These are phyloP conservation scores for Phytopythium oedochilum DNA, from an alignment of 352 stramenopile species.

Conservation along the genomic window DNA sequence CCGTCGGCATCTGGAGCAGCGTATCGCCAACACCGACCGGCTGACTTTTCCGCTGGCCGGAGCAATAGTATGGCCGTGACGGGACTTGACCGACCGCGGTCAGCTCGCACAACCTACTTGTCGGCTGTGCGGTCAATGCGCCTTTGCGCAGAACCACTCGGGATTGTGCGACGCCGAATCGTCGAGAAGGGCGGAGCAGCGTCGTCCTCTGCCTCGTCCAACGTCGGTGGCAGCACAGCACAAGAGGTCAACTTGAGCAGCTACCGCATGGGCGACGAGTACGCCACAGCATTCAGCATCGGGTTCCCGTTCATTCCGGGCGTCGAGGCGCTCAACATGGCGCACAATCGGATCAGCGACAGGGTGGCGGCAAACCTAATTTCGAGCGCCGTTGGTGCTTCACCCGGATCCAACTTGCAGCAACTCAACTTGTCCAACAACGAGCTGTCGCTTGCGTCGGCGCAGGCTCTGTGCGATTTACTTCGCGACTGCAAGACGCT, in stretches of 20 bases:
- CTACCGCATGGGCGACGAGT: conserved; percentile 63
- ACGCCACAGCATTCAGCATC: conserved; percentile 52
- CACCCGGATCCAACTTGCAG: conserved; percentile 26
- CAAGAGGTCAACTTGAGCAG: conserved; percentile 72
- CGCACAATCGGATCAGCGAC: conserved; percentile 69
- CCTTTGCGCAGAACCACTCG: conserved; percentile 56
- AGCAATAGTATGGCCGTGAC: background rate
- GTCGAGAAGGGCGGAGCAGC: conserved; percentile 38
- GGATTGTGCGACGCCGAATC: conserved; percentile 49
- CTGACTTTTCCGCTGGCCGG: background rate
- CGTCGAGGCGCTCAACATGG: conserved; percentile 65
- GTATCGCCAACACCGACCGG: background rate
- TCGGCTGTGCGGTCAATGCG: conserved; percentile 48
- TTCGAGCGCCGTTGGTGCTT: conserved; percentile 12
- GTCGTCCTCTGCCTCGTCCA: conserved; percentile 19
- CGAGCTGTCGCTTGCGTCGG: conserved; percentile 27
- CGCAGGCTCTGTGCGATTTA: conserved; percentile 32
- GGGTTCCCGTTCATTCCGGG: conserved; percentile 57
- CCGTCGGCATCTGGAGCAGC: background rate
- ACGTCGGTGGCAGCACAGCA: conserved; percentile 28
- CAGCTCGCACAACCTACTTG: conserved; percentile 59
- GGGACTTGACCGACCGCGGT: conserved; percentile 26
- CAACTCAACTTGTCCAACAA: conserved; percentile 72
- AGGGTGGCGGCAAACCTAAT: conserved; percentile 49
- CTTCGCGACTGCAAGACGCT: conserved; percentile 44